These are phyloP conservation scores for Thamnidium elegans DNA, from an alignment of 192 early-diverging fungal species.

Conservation along the genomic window DNA sequence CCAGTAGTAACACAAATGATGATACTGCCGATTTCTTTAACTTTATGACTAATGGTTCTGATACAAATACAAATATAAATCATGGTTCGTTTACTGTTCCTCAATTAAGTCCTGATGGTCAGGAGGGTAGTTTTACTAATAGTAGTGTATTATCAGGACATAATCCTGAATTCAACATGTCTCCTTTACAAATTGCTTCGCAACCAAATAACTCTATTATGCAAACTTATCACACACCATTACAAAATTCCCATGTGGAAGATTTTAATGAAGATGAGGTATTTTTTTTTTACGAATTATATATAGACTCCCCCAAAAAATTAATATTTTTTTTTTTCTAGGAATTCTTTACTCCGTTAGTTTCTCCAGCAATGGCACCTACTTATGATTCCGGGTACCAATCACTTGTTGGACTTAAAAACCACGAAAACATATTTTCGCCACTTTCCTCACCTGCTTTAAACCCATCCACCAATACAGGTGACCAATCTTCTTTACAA, in stretches of 20 bases:
- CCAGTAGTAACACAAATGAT: neutral
- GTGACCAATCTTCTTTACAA: constrained; percentile 18
- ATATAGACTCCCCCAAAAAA: too few species aligned
- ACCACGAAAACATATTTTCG: constrained; percentile 44
- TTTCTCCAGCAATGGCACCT: constrained; percentile 72
- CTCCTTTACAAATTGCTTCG: constrained; percentile 32
- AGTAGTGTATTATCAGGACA: constrained; percentile 22
- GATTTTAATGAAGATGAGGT: constrained; percentile 23
- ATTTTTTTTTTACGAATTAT: neutral
- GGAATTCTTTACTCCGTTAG: constrained; percentile 59
- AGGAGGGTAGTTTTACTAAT: constrained; percentile 21
- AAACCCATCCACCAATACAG: constrained; percentile 31
- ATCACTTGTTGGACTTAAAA: constrained; percentile 11
- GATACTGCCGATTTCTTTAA: constrained; percentile 21
- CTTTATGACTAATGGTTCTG: constrained; percentile 17
- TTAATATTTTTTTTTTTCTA: constrained; percentile 8
- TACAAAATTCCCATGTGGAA: constrained; percentile 3
- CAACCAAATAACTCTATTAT: constrained; percentile 1
- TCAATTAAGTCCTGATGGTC: constrained; percentile 26
- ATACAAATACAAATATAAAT: neutral
- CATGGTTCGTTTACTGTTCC: constrained; percentile 18
- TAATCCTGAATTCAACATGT: constrained; percentile 36
- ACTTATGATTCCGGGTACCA: constrained; percentile 35
- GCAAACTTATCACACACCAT: constrained; percentile 16
- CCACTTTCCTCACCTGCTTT: constrained; percentile 68